A percentile compares a stretch with the other conserved stretches of the same genome.
Evolutionary conservation across 2,329 filamentous ascomycete genomes (phyloP).

Genomic region (Westerdykella ornata): DNA sequence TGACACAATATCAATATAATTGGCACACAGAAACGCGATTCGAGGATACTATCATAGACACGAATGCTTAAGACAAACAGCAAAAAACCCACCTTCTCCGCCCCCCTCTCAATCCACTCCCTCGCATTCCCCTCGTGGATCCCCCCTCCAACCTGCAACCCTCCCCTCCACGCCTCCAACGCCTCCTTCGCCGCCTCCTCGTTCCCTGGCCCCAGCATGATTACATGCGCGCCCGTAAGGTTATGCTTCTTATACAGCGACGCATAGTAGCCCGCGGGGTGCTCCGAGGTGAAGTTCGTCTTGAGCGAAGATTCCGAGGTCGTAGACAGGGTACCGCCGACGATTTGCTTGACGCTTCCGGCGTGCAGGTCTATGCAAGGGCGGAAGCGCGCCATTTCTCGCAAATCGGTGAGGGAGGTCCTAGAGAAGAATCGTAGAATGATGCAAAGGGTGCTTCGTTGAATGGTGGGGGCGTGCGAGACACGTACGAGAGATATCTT

Average conservation of each 20-base stretch:
- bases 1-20: too few relatives aligned
- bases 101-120: constrained; percentile 80
- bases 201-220: constrained; percentile 91
- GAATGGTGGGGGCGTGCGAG: constrained; percentile 15
- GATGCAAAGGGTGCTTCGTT: background rate
- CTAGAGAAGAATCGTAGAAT: background rate
- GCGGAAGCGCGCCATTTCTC: constrained; percentile 91
- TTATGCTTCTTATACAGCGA: constrained; percentile 68
- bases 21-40: too few relatives aligned
- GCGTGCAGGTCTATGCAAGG: constrained; percentile 97
- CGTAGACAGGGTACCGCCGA: constrained; percentile 72
- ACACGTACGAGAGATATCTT: constrained; percentile 9
- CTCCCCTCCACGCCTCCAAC: constrained; percentile 67
- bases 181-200: constrained; percentile 72
- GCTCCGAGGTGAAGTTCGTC: constrained; percentile 86
- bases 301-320: constrained; percentile 49
- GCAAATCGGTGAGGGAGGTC: background rate
- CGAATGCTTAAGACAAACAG: background rate
- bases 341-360: constrained; percentile 97
- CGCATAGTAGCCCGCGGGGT: constrained; percentile 76
- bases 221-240: constrained; percentile 80
- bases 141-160: constrained; percentile 87
- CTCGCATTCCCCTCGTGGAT: constrained; percentile 79
- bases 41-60: background rate
- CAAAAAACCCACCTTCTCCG: constrained; percentile 65